Evolutionary conservation across 2,329 filamentous ascomycete genomes (phyloP).

Genomic region (Claviceps maximensis): DNA sequence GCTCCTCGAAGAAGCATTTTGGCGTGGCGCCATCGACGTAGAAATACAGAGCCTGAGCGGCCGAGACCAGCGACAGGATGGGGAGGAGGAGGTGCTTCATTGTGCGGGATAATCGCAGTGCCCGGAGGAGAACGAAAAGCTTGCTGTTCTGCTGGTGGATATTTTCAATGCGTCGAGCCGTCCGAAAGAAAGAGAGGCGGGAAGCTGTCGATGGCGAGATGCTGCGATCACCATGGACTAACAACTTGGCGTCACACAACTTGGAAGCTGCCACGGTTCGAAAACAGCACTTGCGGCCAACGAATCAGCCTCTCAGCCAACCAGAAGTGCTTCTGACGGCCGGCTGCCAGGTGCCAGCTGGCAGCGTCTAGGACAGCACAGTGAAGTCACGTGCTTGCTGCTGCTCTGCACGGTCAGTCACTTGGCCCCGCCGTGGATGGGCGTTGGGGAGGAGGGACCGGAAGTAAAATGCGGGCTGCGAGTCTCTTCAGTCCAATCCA

Average conservation of each 20-base stretch:
- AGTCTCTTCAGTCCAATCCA: neutral
- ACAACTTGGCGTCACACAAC: neutral
- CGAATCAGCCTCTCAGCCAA: neutral
- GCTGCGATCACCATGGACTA: neutral
- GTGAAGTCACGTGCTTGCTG: conserved; percentile 12
- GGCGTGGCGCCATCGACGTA: conserved; percentile 75
- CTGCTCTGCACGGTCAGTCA: neutral
- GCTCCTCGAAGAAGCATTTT: conserved; percentile 97
- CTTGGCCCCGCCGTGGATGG: neutral
- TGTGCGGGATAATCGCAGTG: neutral
- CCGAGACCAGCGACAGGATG: conserved; percentile 49
- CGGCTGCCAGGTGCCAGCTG: too few species aligned
- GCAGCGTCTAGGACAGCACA: neutral
- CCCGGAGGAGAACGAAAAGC: neutral
- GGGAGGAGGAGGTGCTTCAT: conserved; percentile 53
- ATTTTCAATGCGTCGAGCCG: neutral
- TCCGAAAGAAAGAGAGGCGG: neutral
- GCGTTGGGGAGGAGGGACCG: too few species aligned
- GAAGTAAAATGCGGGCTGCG: neutral
- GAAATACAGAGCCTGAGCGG: conserved; percentile 81
- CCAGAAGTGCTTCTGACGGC: neutral
- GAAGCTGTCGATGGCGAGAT: neutral
- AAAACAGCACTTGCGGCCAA: conserved; percentile 3
- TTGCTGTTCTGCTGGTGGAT: neutral
- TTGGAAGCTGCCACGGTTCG: conserved; percentile 40